These are phyloP conservation scores for Pyrenochaeta sp. DNA, from an alignment of 2,329 filamentous ascomycete species.

Conservation along the genomic window DNA sequence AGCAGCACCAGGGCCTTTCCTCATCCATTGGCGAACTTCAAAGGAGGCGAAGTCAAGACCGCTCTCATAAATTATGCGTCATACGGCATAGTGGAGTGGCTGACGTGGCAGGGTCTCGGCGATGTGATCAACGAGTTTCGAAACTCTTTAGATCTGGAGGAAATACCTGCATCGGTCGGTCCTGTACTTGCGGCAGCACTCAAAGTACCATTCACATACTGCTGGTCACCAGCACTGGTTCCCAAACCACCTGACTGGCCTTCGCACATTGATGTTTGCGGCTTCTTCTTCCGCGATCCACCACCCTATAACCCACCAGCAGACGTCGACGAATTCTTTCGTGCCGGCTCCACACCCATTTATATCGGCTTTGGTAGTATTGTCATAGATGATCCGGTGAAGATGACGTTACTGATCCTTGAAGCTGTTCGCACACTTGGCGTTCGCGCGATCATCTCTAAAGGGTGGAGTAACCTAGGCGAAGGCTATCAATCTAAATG, in stretches of 20 bases:
- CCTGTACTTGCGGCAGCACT: conserved; percentile 49
- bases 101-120: conserved; percentile 62
- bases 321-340: conserved; percentile 55
- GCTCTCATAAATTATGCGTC: conserved; percentile 53
- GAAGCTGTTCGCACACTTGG: conserved; percentile 51
- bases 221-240: conserved; percentile 53
- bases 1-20: conserved; percentile 55
- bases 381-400: conserved; percentile 60
- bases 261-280: conserved; percentile 45
- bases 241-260: conserved; percentile 28
- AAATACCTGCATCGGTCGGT: conserved; percentile 47
- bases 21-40: conserved; percentile 61
- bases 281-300: conserved; percentile 57
- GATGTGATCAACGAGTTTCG: conserved; percentile 58
- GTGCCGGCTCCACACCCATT: conserved; percentile 59
- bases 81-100: conserved; percentile 57
- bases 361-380: conserved; percentile 68
- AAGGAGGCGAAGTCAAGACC: conserved; percentile 39
- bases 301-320: conserved; percentile 51
- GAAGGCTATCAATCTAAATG: conserved; percentile 4
- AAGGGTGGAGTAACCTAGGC: conserved; percentile 47
- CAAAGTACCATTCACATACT: conserved; percentile 56
- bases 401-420: conserved; percentile 56
- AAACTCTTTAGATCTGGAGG: conserved; percentile 52
- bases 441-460: conserved; percentile 61